Percentiles rank a stretch among this genome's conserved stretches.
Evolutionary conservation across 2,329 filamentous ascomycete species (phyloP).

Genomic region (Purpureocillium lavendulum): DNA sequence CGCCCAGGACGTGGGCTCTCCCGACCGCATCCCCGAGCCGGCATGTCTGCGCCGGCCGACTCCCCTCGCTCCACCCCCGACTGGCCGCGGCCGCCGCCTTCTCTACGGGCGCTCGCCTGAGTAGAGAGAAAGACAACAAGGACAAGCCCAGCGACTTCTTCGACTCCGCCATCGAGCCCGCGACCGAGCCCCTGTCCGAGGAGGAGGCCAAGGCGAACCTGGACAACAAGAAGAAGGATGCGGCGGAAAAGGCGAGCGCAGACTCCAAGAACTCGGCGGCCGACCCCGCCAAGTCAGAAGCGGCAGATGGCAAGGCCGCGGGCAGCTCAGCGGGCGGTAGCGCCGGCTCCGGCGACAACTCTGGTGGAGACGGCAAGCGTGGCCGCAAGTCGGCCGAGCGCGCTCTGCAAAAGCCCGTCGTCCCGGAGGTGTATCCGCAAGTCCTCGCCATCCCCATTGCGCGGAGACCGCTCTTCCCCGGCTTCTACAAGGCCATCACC

Average conservation of each 20-base stretch:
- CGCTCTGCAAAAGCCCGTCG: constrained; percentile 75
- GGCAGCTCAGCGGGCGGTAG: constrained; percentile 48
- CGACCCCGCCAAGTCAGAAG: constrained; percentile 37
- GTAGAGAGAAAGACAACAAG: constrained; percentile 27
- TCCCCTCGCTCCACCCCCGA: constrained; percentile 18
- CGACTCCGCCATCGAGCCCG: constrained; percentile 32
- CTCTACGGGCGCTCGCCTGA: constrained; percentile 24
- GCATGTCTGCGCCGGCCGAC: constrained; percentile 22
- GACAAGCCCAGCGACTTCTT: constrained; percentile 40
- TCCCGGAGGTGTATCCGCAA: constrained; percentile 94
- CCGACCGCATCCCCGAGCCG: constrained; percentile 17
- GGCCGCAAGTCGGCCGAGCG: constrained; percentile 66
- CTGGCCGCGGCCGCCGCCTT: constrained; percentile 23
- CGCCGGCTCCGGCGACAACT: constrained; percentile 41
- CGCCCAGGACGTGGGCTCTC: constrained; percentile 17
- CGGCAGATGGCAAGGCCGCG: constrained; percentile 43
- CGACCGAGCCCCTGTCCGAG: constrained; percentile 40
- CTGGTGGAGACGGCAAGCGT: constrained; percentile 55
- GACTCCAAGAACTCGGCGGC: constrained; percentile 19
- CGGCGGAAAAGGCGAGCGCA: constrained; percentile 28
- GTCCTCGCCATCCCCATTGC: constrained; percentile 96
- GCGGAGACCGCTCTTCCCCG: constrained; percentile 87
- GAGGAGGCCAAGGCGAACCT: constrained; percentile 44
- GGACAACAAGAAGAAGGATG: constrained; percentile 34
- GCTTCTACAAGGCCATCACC: constrained; percentile 98